These are phyloP conservation scores for Melampsora larici-populina DNA, from an alignment of 1,284 basidiomycete genomes.

Conservation along the genomic window DNA sequence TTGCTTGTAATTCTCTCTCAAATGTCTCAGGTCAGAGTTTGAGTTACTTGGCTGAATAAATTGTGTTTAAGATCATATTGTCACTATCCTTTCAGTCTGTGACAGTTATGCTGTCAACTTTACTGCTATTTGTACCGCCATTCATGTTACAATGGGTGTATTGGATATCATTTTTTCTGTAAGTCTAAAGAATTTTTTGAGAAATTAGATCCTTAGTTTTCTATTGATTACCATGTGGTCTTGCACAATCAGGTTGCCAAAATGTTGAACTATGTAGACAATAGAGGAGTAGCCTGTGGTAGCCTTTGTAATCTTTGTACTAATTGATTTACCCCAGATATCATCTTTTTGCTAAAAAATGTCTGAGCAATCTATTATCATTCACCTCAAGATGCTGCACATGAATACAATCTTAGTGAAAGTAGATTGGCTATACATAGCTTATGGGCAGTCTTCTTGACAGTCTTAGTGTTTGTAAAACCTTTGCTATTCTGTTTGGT, in stretches of 20 bases:
- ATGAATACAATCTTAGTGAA: conserved; percentile 6
- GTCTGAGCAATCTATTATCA: conserved; percentile 26
- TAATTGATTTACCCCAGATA: conserved; percentile 37
- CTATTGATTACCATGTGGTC: not conserved
- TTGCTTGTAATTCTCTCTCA: conserved; percentile 44
- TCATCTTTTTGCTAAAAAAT: conserved; percentile 24
- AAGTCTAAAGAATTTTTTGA: too few species aligned
- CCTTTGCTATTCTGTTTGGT: conserved; percentile 25
- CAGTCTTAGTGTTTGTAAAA: conserved; percentile 17
- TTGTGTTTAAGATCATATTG: conserved; percentile 49
- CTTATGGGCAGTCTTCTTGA: conserved; percentile 10
- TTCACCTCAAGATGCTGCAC: conserved; percentile 19
- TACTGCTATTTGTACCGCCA: conserved; percentile 51
- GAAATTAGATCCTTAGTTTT: not conserved
- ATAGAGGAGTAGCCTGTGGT: not conserved
- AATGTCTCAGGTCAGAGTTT: not conserved
- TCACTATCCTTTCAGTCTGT: conserved; percentile 51
- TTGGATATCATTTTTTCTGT: conserved; percentile 52
- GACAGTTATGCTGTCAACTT: conserved; percentile 51
- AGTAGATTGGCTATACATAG: not conserved
- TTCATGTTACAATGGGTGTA: conserved; percentile 53
- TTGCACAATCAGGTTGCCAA: not conserved
- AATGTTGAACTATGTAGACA: conserved; percentile 31
- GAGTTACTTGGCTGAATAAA: not conserved
- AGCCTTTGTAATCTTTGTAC: conserved; percentile 26